A percentile compares a stretch with the other conserved stretches of the same genome.
These are phyloP conservation scores for Thozetella sp. DNA, from an alignment of 495 filamentous ascomycete species.

Conservation along the genomic window DNA sequence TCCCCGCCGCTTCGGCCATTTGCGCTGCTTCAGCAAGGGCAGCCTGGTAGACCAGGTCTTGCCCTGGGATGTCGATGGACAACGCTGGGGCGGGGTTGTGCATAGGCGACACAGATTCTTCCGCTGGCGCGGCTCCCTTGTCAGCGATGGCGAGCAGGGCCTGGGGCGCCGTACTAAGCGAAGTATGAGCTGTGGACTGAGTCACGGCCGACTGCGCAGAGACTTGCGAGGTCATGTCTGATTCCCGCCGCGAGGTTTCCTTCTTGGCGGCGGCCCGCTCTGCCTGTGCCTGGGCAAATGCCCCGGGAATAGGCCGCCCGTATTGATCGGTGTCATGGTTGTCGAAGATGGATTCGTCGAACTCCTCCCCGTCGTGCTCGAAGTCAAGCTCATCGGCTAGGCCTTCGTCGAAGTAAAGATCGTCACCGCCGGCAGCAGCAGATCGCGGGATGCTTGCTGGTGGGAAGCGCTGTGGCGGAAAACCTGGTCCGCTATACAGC, in stretches of 20 bases:
- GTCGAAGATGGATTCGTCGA: constrained; percentile 83
- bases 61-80: constrained; percentile 19
- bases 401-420: constrained; percentile 83
- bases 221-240: constrained; percentile 33
- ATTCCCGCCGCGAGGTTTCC: constrained; percentile 33
- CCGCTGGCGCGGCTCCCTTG: constrained; percentile 6
- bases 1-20: constrained; percentile 68
- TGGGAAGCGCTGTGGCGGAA: constrained; percentile 8
- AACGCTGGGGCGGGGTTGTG: constrained; percentile 17
- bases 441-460: constrained; percentile 14
- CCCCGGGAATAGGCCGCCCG: constrained; percentile 51
- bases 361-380: constrained; percentile 51
- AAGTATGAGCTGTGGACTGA: constrained; percentile 37
- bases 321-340: constrained; percentile 60
- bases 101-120: constrained; percentile 10
- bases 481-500: not conserved
- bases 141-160: constrained; percentile 7
- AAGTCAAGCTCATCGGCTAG: constrained; percentile 54
- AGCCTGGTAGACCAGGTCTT: constrained; percentile 75
- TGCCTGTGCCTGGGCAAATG: constrained; percentile 45
- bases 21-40: constrained; percentile 80
- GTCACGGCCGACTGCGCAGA: constrained; percentile 39
- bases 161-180: constrained; percentile 28
- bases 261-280: constrained; percentile 22
- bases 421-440: constrained; percentile 58